phyloP scores from a whole-genome alignment of 495 filamentous ascomycete species.

The Penicillium pulvis region DNA sequence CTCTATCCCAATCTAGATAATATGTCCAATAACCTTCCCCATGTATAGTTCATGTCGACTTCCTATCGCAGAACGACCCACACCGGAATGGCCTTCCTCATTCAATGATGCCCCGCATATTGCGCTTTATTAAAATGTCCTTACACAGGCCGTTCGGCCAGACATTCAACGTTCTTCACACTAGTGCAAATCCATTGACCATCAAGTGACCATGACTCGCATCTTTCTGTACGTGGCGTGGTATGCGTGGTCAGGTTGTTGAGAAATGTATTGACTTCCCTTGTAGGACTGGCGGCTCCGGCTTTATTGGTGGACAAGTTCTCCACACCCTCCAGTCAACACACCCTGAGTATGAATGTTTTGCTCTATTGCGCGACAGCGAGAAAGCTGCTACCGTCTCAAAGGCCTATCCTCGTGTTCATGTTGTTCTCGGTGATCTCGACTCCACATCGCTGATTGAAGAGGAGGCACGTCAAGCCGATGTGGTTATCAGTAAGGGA shows the following conservation, averaged over 20 bases:
- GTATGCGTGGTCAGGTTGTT: neutral
- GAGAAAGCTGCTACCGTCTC: slow-evolving; percentile 60
- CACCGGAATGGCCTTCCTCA: slow-evolving; percentile 19
- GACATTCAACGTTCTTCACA: neutral
- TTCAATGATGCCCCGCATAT: slow-evolving; percentile 2
- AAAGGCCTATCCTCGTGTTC: slow-evolving; percentile 45
- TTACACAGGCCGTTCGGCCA: neutral
- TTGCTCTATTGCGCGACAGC: slow-evolving; percentile 59
- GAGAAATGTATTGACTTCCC: slow-evolving; percentile 6
- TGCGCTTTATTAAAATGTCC: slow-evolving; percentile 6
- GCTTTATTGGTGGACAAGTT: slow-evolving; percentile 70
- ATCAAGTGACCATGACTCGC: slow-evolving; percentile 21
- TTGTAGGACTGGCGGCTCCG: slow-evolving; percentile 54
- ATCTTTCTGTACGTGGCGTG: slow-evolving; percentile 24
- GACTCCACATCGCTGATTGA: slow-evolving; percentile 40
- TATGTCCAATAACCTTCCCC: neutral
- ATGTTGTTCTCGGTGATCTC: slow-evolving; percentile 49
- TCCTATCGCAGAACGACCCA: slow-evolving; percentile 13
- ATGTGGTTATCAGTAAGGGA: slow-evolving; percentile 50
- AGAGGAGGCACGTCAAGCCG: slow-evolving; percentile 43
- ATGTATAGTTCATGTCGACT: slow-evolving; percentile 14
- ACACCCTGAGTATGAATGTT: slow-evolving; percentile 63
- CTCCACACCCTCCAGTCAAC: slow-evolving; percentile 54
- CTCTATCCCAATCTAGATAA: neutral
- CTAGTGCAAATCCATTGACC: neutral